Percentiles rank a stretch among this genome's conserved stretches.
Evolutionary conservation across 345 rosid genomes (phyloP).

Genomic region (Laguncularia racemosa): DNA sequence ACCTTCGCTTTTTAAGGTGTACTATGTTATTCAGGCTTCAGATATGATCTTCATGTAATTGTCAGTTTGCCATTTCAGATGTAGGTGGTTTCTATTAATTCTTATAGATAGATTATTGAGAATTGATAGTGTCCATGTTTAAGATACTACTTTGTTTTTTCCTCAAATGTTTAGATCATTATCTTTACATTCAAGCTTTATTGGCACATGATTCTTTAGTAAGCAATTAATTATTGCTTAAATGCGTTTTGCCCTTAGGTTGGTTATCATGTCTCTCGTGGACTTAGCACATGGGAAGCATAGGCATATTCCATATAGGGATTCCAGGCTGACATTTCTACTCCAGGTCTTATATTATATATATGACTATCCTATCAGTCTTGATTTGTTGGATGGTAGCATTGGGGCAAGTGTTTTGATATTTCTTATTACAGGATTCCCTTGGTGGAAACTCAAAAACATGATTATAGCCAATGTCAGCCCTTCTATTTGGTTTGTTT

Average conservation of each 20-base stretch:
- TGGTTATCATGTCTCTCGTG: conserved; percentile 95
- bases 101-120: too few species aligned
- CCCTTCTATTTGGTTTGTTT: conserved; percentile 73
- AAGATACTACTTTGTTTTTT: too few species aligned
- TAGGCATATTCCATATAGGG: conserved; percentile 93
- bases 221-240: conserved; percentile 2
- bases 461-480: conserved; percentile 88
- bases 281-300: conserved; percentile 95
- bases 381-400: neutral
- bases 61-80: too few species aligned
- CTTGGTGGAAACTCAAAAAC: conserved; percentile 96
- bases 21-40: too few species aligned
- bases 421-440: conserved; percentile 65
- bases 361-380: conserved; percentile 10
- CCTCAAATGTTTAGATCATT: too few species aligned
- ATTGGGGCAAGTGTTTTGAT: conserved; percentile 2
- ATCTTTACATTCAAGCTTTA: too few species aligned
- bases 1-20: too few species aligned
- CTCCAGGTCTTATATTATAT: conserved; percentile 59
- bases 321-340: conserved; percentile 91
- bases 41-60: too few species aligned
- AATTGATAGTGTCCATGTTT: too few species aligned
- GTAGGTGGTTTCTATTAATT: too few species aligned
- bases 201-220: neutral
- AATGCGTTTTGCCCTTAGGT: conserved; percentile 33